Evolutionary conservation across 1,284 basidiomycete genomes (phyloP), one percentile per base, ranked within the genome.

Genomic region (Rhodotorula mucilaginosa): DNA sequence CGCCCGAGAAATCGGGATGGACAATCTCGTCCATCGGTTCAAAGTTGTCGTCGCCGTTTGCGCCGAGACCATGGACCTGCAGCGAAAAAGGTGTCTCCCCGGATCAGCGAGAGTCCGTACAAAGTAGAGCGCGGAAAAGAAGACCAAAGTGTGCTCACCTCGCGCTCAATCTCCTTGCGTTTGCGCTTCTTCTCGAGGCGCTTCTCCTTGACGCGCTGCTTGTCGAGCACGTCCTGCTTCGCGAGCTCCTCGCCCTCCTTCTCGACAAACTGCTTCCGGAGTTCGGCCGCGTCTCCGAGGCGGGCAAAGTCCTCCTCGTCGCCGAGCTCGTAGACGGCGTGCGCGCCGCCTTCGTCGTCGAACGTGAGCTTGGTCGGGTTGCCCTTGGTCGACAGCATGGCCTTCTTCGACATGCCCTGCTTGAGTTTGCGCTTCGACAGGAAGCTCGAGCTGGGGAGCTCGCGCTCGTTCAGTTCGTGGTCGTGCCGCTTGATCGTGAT

Each of bases 401-500:
- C 88, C 78, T 92, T 92, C 81, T 93, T 95, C 64, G 91, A 90
- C 73, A 83, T 84, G 2, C 89, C 89, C 76, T 91, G 84, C 81
- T 89, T 88, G 58, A 87, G 83, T 79, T 91, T 89, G 56, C 87
- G 85, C 79, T 87, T 87, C 10, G 86, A 87, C 47, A 87, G 71
- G 68, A 86, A 83, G 57, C 78, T 79, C 39, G 77, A 77, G 29
- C 79, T 73, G 84, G 87, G 80, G 85, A 88, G 73, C 83, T 87
- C 47, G 81, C 87, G 80, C 26, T 80, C 72, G 59, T 79, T 80
- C 23, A 95, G 84, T 26, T 88, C 89, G 81, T 99, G 96, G 80
- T 98, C 87, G 0, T 88, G 89, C 13, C 96, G 90, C 80, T 93
- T 93, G 74, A 99, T 87, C 0, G 92, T 95, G 80, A 99, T 91